Evolutionary conservation across 768 basidiomycete species (phyloP).

Genomic region (Brasilioporus rufonigricans): DNA sequence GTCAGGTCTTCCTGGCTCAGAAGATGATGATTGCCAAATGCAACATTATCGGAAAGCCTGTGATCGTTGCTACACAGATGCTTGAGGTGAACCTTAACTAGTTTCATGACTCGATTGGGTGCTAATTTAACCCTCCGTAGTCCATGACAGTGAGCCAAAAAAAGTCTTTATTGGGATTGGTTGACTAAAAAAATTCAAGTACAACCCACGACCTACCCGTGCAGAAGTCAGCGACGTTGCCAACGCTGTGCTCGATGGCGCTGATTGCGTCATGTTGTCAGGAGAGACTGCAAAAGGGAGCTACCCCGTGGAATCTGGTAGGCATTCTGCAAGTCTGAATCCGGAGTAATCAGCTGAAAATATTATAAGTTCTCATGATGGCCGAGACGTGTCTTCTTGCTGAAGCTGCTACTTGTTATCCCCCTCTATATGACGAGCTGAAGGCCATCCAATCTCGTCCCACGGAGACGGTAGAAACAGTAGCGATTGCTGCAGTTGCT

Average conservation of each 20-base stretch:
- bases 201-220: constrained; percentile 97
- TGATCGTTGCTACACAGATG: constrained; percentile 99
- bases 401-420: constrained; percentile 93
- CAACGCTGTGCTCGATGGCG: constrained; percentile 97
- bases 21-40: constrained; percentile 99
- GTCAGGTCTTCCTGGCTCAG: constrained; percentile 98
- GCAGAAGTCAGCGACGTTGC: constrained; percentile 99
- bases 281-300: constrained; percentile 98
- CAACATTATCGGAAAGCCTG: constrained; percentile 96
- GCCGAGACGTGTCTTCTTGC: constrained; percentile 98
- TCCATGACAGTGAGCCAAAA: constrained; percentile 80
- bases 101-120: neutral
- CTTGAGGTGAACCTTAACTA: constrained; percentile 65
- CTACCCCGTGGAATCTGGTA: constrained; percentile 94
- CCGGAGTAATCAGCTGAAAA: constrained; percentile 5
- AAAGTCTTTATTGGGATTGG: neutral
- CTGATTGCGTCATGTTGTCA: constrained; percentile 99
- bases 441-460: constrained; percentile 77
- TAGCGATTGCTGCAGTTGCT: constrained; percentile 93
- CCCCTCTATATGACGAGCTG: constrained; percentile 89
- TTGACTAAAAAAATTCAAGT: constrained; percentile 39
- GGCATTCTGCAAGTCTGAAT: constrained; percentile 20
- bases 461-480: constrained; percentile 92
- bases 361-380: constrained; percentile 88
- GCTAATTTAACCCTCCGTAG: constrained; percentile 37